These are phyloP conservation scores for Sambucus nigra DNA, from an alignment of 129 eudicot species.

Conservation along the genomic window DNA sequence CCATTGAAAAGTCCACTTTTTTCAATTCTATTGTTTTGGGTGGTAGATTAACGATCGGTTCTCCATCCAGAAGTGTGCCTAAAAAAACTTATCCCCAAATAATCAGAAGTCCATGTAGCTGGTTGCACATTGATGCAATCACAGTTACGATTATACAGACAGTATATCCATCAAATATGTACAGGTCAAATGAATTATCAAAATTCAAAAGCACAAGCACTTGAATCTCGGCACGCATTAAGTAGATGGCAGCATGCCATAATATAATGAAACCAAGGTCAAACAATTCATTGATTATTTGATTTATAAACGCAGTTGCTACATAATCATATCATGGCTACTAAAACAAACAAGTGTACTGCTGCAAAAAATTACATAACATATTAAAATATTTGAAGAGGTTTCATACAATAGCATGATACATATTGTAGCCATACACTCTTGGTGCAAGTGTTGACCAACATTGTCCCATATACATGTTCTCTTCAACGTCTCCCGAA, in stretches of 20 bases:
- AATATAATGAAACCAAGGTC: background rate
- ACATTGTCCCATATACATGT: too few species aligned
- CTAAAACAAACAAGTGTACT: too few species aligned
- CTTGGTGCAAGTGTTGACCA: too few species aligned
- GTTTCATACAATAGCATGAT: too few species aligned
- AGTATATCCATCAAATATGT: background rate
- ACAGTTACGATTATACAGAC: conserved; percentile 1
- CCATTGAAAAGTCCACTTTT: conserved; percentile 74
- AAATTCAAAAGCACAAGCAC: background rate
- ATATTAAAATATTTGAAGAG: too few species aligned
- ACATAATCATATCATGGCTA: too few species aligned
- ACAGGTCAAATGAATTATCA: background rate
- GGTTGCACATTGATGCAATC: background rate
- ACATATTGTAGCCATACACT: too few species aligned
- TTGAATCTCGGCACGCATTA: background rate
- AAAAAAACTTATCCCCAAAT: conserved; percentile 11
- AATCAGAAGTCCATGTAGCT: conserved; percentile 12
- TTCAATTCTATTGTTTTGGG: conserved; percentile 73
- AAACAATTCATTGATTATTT: background rate
- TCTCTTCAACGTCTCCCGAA: too few species aligned
- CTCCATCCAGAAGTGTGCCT: conserved; percentile 91
- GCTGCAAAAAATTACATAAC: too few species aligned
- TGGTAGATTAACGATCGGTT: conserved; percentile 83
- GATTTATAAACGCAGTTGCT: too few species aligned
- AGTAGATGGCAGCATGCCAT: background rate